A percentile compares a stretch with the other conserved stretches of the same genome.
These are phyloP conservation scores for Sideroxylon spinosum DNA, from an alignment of 179 eudicot species.

Conservation along the genomic window DNA sequence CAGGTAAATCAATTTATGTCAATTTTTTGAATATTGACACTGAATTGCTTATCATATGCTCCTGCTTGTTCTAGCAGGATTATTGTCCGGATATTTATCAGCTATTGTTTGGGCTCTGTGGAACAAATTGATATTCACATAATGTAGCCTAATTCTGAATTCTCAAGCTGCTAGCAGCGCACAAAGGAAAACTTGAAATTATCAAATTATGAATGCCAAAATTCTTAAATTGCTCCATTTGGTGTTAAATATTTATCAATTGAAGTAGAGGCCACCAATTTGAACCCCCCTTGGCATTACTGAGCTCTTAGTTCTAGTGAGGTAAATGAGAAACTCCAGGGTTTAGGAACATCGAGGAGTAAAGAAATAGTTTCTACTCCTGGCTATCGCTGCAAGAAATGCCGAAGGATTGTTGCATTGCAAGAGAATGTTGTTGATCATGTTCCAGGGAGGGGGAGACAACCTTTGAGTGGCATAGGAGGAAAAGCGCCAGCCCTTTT, in stretches of 20 bases:
- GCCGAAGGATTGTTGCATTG: slow-evolving; percentile 79
- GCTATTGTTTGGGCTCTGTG: neutral
- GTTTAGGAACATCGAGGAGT: slow-evolving; percentile 18
- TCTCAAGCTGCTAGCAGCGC: neutral
- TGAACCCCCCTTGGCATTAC: too few species aligned
- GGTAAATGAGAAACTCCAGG: too few species aligned
- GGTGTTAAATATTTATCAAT: too few species aligned
- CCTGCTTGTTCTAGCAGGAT: neutral
- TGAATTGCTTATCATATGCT: neutral
- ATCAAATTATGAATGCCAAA: neutral
- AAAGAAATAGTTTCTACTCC: slow-evolving; percentile 29
- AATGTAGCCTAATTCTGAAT: neutral
- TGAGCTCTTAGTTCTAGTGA: too few species aligned
- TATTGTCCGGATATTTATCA: neutral
- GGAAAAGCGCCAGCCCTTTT: slow-evolving; percentile 61
- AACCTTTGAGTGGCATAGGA: slow-evolving; percentile 80
- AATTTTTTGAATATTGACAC: neutral
- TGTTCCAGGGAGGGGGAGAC: slow-evolving; percentile 87
- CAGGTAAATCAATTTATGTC: slow-evolving; percentile 38
- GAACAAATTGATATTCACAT: neutral
- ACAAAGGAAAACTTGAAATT: neutral
- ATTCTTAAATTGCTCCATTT: neutral
- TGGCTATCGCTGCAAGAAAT: slow-evolving; percentile 88
- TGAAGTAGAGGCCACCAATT: too few species aligned
- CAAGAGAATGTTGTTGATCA: slow-evolving; percentile 77